Conservation (phyloP, 257 asterid species). For the Plectranthus barbatus region DNA sequence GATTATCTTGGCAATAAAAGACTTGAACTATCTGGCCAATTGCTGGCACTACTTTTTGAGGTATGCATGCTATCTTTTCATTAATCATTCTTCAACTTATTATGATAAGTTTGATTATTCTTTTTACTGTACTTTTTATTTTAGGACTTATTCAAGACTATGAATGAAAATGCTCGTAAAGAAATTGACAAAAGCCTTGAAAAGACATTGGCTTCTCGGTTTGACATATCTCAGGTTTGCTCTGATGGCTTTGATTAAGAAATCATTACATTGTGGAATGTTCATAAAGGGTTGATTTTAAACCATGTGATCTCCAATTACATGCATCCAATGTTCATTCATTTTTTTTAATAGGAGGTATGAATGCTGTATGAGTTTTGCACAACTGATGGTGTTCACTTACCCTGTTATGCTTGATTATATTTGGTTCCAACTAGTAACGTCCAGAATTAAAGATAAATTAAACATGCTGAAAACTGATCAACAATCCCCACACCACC, state of each 20-base stretch:
- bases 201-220: conserved; percentile 32
- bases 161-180: conserved; percentile 57
- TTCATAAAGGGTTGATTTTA: not conserved
- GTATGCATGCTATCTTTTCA: conserved; percentile 28
- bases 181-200: conserved; percentile 28
- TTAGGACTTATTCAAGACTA: conserved; percentile 85
- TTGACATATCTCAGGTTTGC: conserved; percentile 68
- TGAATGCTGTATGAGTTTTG: conserved; percentile 1
- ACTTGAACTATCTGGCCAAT: conserved; percentile 88
- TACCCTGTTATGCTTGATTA: not conserved
- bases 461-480: not conserved
- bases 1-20: conserved; percentile 98
- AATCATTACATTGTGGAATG: not conserved
- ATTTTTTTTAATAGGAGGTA: not conserved
- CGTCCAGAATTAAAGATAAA: not conserved
- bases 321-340: not conserved
- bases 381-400: not conserved
- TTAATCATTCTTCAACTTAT: not conserved
- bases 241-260: not conserved
- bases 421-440: not conserved
- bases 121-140: conserved; percentile 12
- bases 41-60: conserved; percentile 86
- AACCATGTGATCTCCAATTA: not conserved
- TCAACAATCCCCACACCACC: not conserved
- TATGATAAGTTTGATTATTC: not conserved